phyloP scores from a whole-genome alignment of 129 eudicot species.

The Sambucus nigra region DNA sequence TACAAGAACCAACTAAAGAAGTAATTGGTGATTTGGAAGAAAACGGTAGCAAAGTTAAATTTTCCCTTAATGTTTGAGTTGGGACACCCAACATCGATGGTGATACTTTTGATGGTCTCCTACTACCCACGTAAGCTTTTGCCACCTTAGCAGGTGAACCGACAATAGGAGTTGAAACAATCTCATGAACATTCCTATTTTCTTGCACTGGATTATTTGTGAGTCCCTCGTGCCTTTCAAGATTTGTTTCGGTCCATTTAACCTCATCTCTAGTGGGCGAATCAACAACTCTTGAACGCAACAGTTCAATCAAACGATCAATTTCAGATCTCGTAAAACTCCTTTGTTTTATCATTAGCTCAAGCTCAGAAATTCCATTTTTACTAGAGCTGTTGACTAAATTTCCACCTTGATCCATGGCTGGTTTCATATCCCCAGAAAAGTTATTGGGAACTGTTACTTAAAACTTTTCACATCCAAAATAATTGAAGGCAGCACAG shows the following conservation, averaged over 20 bases:
- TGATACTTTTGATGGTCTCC: slow-evolving; percentile 56
- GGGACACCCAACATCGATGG: slow-evolving; percentile 45
- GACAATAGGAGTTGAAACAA: slow-evolving; percentile 27
- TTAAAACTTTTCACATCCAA: too few species aligned
- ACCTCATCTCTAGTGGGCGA: slow-evolving; percentile 22
- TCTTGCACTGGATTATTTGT: slow-evolving; percentile 20
- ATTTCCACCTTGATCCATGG: too few species aligned
- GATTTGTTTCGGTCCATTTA: slow-evolving; percentile 23
- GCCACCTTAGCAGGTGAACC: slow-evolving; percentile 84
- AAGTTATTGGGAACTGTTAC: too few species aligned
- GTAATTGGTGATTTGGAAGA: slow-evolving; percentile 20
- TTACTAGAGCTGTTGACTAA: too few species aligned
- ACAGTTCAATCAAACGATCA: slow-evolving; percentile 52
- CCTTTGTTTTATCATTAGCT: slow-evolving; percentile 61
- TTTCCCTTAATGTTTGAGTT: slow-evolving; percentile 27
- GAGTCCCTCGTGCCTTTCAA: slow-evolving; percentile 16
- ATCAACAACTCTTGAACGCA: slow-evolving; percentile 45
- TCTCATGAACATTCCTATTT: slow-evolving; percentile 23
- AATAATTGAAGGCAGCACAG: too few species aligned
- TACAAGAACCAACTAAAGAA: slow-evolving; percentile 18
- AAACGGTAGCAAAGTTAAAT: slow-evolving; percentile 31
- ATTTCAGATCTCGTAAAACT: slow-evolving; percentile 81
- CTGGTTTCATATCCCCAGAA: too few species aligned
- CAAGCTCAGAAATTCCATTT: slow-evolving; percentile 82
- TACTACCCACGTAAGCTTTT: slow-evolving; percentile 85